phyloP scores from a whole-genome alignment of 441 rosid genomes.

The Brassica balearica region DNA sequence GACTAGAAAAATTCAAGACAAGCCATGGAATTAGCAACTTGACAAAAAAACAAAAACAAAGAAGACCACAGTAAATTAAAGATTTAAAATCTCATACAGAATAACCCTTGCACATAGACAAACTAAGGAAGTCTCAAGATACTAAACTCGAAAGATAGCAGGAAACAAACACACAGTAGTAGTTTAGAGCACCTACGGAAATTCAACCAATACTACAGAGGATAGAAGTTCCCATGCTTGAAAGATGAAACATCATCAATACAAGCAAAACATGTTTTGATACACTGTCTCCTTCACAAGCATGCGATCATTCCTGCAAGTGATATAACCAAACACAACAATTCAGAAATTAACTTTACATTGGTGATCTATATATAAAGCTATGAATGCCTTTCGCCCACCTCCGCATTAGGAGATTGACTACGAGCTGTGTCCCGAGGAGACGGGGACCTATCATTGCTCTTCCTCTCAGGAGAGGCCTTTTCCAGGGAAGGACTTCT shows the following conservation, averaged over 20 bases:
- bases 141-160: conserved; percentile 17
- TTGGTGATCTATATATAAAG: background rate
- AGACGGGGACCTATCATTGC: conserved; percentile 51
- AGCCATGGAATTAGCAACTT: conserved; percentile 42
- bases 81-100: conserved; percentile 17
- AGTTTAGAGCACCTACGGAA: conserved; percentile 43
- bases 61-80: conserved; percentile 18
- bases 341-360: conserved; percentile 19
- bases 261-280: conserved; percentile 35
- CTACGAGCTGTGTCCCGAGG: conserved; percentile 54
- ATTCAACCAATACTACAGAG: conserved; percentile 42
- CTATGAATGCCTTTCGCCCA: conserved; percentile 42
- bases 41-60: background rate
- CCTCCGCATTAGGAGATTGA: conserved; percentile 58
- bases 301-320: conserved; percentile 42
- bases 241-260: conserved; percentile 37
- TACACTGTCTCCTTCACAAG: conserved; percentile 30
- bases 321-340: conserved; percentile 3
- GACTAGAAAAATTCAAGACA: conserved; percentile 66
- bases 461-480: conserved; percentile 56
- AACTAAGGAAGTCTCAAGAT: conserved; percentile 4
- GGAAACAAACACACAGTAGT: conserved; percentile 30
- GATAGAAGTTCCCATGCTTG: conserved; percentile 40
- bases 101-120: conserved; percentile 29
- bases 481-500: conserved; percentile 46